Evolutionary conservation across 2,329 filamentous ascomycete species (phyloP), one percentile per base, ranked within the genome.

Genomic region (Sporothrix humicola): DNA sequence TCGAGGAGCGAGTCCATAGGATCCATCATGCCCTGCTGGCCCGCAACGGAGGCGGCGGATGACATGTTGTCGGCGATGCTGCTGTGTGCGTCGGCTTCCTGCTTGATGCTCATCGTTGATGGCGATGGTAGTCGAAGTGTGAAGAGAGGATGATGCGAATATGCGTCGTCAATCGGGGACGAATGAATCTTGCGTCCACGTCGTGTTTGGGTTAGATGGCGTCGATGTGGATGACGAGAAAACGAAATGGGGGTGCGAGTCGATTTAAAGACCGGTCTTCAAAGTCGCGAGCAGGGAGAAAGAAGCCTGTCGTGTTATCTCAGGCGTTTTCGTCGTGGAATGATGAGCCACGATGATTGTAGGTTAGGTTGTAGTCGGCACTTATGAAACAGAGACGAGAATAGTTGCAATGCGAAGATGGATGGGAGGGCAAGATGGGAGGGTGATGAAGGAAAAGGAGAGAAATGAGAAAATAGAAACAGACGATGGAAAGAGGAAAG

Each of bases 1-100:
- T 91, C 88, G 80, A 91, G 82, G 65, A 90, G 82, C 46, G 86
- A 85, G 77, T 91, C 89, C 73, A 86, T 84, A 77, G 87, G 84
- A 76, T 85, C 84, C 74, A 84, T 83, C 74, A 84, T 54, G 44
- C 74, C 76, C 31, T 61, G 44, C 71, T 75, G 75, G 42, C 70
- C 65, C 20, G 46, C 82, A 77, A 79, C 81, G 71, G 84, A 81
- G 66, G 79, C 77, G 70, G 78, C 76, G 71, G 79, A 79, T 73
- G 69, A 73, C 72, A 79, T 76, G 69, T 71, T 73, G 61, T 77
- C 77, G 63, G 75, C 70, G 73, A 75, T 73, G 58, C n/a, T 63
- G 44, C 59, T 73, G n/a, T 52, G 68, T 12, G 72, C 72, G 46
- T 74, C 75, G 20, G 69, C 54, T 48, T 77, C 76, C 26, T 77